Evolutionary conservation across 345 rosid genomes (phyloP).

Genomic region (Balakata baccata): DNA sequence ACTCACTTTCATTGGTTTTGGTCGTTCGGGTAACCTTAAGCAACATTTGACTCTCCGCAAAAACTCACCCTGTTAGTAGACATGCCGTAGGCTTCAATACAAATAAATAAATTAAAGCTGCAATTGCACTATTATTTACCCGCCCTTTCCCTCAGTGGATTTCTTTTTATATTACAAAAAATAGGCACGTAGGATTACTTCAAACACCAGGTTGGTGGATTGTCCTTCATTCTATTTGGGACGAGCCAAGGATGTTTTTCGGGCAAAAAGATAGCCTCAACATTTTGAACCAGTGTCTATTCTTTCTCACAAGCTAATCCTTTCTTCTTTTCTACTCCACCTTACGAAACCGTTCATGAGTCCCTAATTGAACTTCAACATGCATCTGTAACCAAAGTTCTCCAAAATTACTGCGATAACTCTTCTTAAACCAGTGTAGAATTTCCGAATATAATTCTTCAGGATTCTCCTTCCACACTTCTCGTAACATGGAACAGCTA

Average conservation of each 20-base stretch:
- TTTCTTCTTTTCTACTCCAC: slow-evolving; percentile 23
- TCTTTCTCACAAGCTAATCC: not conserved
- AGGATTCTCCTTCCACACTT: slow-evolving; percentile 51
- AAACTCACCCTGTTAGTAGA: too few species aligned
- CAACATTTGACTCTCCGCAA: too few species aligned
- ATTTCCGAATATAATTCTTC: slow-evolving; percentile 49
- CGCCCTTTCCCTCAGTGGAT: slow-evolving; percentile 4
- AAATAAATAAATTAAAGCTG: too few species aligned
- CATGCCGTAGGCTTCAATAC: too few species aligned
- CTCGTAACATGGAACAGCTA: slow-evolving; percentile 46
- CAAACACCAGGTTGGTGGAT: not conserved
- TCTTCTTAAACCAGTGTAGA: slow-evolving; percentile 66
- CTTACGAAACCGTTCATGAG: slow-evolving; percentile 31
- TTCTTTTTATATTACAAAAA: not conserved
- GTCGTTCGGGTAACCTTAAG: too few species aligned
- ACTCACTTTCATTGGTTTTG: too few species aligned
- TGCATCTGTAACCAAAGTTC: slow-evolving; percentile 63
- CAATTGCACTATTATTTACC: not conserved
- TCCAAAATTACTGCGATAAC: slow-evolving; percentile 42
- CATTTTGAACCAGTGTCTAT: too few species aligned
- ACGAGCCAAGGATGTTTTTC: not conserved
- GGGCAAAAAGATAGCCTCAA: not conserved
- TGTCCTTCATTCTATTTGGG: slow-evolving; percentile 28
- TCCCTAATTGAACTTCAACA: slow-evolving; percentile 40
- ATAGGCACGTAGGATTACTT: not conserved